Base-by-base conservation (phyloP, 179 eudicot species). In the Vitellaria paradoxa region DNA sequence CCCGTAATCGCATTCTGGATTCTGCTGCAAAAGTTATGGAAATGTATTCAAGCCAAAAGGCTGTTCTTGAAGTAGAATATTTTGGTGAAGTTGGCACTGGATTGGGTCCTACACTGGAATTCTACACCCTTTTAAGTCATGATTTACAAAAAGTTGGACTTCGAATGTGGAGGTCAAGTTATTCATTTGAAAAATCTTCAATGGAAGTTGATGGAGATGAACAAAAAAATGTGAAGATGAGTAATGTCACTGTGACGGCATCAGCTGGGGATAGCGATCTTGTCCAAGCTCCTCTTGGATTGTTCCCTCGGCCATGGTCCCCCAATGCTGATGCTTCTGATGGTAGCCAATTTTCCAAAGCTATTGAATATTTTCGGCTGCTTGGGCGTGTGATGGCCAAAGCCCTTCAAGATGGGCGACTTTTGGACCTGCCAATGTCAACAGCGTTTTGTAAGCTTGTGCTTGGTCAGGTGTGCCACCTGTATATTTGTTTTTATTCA, bases 51-150 rank as follows among this genome's bases (percentile, higher is more conserved):
- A 91, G 97, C 75, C 99, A 97, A 79, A 97, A 97, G 81, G 97
- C 99, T 75, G 95, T 94, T 45, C 97, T 97, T 77, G 99, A 97
- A 83, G 98, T 97, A 23, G 99, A 97, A 82, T 97, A 97, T 88
- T 97, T 97, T 80, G 99, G 99, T 81, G 99, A 97, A 80, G 97
- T 97, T 81, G 99, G 99, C 63, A 94, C 99, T 47, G 99, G 99
- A 46, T 84, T 97, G 85, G 99, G 99, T 66, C 99, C 99, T 30
- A 97, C 99, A 14, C 78, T 97, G 78, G 99, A 97, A 81, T 97
- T 97, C 79, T 94, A 94, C 74, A 97, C 99, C 63, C 92, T 97
- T 66, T 78, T 97, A 77, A 94, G 99, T 80, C 97, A 91, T 75
- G 99, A 94, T 74, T 85, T 97, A 77, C 99, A 97, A 81, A 97